Base-by-base conservation (phyloP, 306 rosid genomes). In the Glycine latifolia region DNA sequence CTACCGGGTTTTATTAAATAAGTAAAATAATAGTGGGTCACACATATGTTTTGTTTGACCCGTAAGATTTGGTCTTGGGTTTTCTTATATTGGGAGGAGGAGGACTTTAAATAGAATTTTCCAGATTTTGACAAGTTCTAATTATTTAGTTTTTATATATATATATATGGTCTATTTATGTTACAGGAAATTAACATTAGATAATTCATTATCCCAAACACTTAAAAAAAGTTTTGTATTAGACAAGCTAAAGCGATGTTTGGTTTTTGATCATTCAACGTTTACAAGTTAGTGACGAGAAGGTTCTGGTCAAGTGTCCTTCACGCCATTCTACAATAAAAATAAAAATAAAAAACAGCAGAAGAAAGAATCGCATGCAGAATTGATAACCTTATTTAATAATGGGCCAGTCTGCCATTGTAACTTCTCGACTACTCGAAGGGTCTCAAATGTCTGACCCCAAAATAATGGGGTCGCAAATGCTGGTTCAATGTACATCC, bases 11-110 rank as follows among this genome's bases (percentile, higher is more conserved):
- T 35, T 62, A 35, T 5, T 43, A 6, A 43, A 31, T 26, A 0
- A 26, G 31, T 26, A 76, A 62, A 47, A 62, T 63, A 77, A 26
- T 5, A 14, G 71, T 60, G 59, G 61, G 16, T 12, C 71, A 26
- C 31, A 26, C 31, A 37, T 37, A 26, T 3, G 20, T n/a, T 33
- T 49, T 35, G 13, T 65, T 50, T 66, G 81, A 66, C 75, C 52
- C 55, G 10, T 1, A 13, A 78, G 74, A 37, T 52, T 53, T 39
- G 75, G 53, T 66, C 44, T 17, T 11, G 53, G 4, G 1, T 12
- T 59, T 15, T 11, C 8, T 26, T 26, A 12, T 26, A 1, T 39
- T 39, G 44, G 44, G 44, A 39, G 44, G 31, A 26, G 31, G 44
- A 39, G 6, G 1, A 37, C 41, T 39, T 17, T 47, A 4, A 16